These are phyloP conservation scores for Linnemannia hyalina DNA, from an alignment of 192 early-diverging fungal species.

Conservation along the genomic window DNA sequence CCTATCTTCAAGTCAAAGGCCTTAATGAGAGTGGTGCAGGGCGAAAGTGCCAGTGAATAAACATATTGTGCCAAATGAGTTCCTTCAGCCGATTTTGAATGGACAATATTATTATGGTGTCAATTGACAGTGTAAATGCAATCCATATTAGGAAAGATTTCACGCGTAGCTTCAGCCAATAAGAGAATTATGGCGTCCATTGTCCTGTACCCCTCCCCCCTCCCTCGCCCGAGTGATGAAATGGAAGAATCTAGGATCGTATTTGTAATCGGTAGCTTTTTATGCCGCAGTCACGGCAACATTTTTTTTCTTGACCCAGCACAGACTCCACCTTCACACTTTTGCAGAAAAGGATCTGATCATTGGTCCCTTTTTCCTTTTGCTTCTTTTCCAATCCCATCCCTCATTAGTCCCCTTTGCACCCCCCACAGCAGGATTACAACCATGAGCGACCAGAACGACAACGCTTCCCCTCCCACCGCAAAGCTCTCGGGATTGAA, in stretches of 20 bases:
- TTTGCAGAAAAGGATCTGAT: conserved; percentile 18
- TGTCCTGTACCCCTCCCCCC: not conserved
- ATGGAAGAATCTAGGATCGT: not conserved
- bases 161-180: too few relatives aligned
- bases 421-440: not conserved
- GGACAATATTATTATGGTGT: not conserved
- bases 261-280: not conserved
- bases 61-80: not conserved
- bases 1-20: conserved; percentile 3
- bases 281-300: not conserved
- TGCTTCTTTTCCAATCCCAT: conserved; percentile 9
- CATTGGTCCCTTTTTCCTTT: not conserved
- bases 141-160: too few relatives aligned
- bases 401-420: not conserved
- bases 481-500: conserved; percentile 65
- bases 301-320: conserved; percentile 3
- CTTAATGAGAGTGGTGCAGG: not conserved
- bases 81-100: not conserved
- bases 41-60: conserved; percentile 7
- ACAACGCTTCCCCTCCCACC: conserved; percentile 30
- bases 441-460: conserved; percentile 54
- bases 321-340: conserved; percentile 2
- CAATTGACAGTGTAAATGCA: not conserved
- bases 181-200: too few relatives aligned
- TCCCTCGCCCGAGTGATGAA: not conserved